Percentiles rank a stretch among this genome's conserved stretches.
Conservation (phyloP, 176 grass and related monocot genomes). For the Coix lacrymajobi region DNA sequence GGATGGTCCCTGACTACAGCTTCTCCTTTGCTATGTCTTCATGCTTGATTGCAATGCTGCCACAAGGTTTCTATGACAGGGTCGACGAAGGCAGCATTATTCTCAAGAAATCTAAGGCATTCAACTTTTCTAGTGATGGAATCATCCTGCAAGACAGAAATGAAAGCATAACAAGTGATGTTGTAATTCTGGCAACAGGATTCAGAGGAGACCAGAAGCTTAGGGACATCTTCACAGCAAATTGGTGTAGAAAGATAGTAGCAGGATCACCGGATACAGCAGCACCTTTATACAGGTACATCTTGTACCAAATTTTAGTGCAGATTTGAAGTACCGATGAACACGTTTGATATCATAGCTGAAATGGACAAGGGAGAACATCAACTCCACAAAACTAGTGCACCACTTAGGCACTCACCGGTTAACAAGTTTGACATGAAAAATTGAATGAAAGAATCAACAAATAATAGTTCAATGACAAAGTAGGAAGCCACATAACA, state of each 20-base stretch:
- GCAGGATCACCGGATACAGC: constrained; percentile 49
- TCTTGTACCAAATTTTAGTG: not conserved
- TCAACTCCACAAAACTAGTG: not conserved
- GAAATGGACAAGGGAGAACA: not conserved
- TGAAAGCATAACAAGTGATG: constrained; percentile 47
- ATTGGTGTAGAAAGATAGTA: constrained; percentile 58
- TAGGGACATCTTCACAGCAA: constrained; percentile 64
- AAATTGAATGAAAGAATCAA: not conserved
- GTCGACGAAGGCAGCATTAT: constrained; percentile 84
- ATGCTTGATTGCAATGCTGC: constrained; percentile 71
- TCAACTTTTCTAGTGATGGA: constrained; percentile 63
- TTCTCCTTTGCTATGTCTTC: constrained; percentile 65
- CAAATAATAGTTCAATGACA: not conserved
- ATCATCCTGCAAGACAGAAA: constrained; percentile 56
- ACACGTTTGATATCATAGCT: not conserved
- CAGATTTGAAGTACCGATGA: not conserved
- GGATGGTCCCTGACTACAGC: constrained; percentile 89
- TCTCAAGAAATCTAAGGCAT: constrained; percentile 64
- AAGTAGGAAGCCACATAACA: not conserved
- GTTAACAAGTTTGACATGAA: not conserved
- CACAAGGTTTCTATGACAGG: constrained; percentile 71
- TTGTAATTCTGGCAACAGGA: constrained; percentile 85
- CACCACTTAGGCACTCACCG: not conserved
- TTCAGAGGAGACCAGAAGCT: constrained; percentile 91
- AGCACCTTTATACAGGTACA: constrained; percentile 74